phyloP scores from a whole-genome alignment of 2,329 filamentous ascomycete species.

The Claviceps quebecensis region DNA sequence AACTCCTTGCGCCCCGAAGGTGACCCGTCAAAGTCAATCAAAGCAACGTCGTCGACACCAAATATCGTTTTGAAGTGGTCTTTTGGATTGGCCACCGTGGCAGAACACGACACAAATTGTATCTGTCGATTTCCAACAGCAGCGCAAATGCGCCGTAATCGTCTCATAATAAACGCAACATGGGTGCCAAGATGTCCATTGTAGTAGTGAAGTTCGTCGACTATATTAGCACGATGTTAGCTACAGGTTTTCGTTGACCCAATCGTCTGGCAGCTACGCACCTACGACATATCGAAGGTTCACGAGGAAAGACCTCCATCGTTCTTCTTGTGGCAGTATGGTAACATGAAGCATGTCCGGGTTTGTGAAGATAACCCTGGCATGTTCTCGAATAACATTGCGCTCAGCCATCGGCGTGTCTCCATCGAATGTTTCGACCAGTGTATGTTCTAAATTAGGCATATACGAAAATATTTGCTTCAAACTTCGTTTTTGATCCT shows the following conservation, averaged over 20 bases:
- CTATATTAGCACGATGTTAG: constrained; percentile 17
- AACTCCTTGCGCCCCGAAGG: constrained; percentile 87
- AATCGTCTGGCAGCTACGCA: constrained; percentile 10
- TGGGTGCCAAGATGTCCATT: constrained; percentile 91
- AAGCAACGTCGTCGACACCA: constrained; percentile 62
- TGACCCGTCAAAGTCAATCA: constrained; percentile 86
- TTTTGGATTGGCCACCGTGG: constrained; percentile 84
- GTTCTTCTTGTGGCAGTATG: constrained; percentile 80
- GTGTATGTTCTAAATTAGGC: constrained; percentile 55
- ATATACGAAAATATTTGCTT: constrained; percentile 75
- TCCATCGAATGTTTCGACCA: constrained; percentile 92
- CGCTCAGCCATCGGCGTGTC: constrained; percentile 76
- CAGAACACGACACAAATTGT: constrained; percentile 90
- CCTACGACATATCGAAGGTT: constrained; percentile 79
- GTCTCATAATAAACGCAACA: constrained; percentile 86
- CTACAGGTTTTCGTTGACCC: not conserved
- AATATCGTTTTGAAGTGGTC: constrained; percentile 93
- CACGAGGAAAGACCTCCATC: constrained; percentile 77
- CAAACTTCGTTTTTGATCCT: constrained; percentile 82
- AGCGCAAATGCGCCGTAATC: constrained; percentile 74
- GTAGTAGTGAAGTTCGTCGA: constrained; percentile 88
- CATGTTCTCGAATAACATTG: constrained; percentile 72
- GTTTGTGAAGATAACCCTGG: constrained; percentile 90
- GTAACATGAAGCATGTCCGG: constrained; percentile 96
- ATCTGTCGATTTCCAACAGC: constrained; percentile 75